phyloP scores from a whole-genome alignment of 805 yeast species.

The Kuraishia molischiana region DNA sequence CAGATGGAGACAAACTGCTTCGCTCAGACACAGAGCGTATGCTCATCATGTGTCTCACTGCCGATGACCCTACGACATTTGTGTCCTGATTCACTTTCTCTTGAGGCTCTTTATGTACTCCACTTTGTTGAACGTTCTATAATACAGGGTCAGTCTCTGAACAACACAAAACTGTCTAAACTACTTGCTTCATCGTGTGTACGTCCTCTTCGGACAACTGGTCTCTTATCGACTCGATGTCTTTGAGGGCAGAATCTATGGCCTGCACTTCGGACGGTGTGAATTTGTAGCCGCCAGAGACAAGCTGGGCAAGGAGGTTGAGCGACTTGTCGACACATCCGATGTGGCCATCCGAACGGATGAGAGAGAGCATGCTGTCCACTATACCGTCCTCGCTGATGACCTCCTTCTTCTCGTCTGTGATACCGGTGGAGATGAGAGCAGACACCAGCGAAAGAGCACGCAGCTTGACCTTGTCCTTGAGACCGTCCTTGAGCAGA shows the following conservation, averaged over 20 bases:
- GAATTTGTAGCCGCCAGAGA: conserved; percentile 34
- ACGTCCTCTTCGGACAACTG: conserved; percentile 47
- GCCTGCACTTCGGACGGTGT: conserved; percentile 27
- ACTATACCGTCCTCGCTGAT: conserved; percentile 27
- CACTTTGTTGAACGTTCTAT: conserved; percentile 24
- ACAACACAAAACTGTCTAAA: no score
- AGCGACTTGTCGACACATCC: conserved; percentile 50
- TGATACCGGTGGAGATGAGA: conserved; percentile 41
- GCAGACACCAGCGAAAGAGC: conserved; percentile 50
- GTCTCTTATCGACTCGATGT: conserved; percentile 32
- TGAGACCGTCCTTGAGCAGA: conserved; percentile 9
- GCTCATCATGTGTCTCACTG: conserved; percentile 18
- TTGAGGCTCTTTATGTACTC: conserved; percentile 18
- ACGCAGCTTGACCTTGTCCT: conserved; percentile 39
- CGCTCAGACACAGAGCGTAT: conserved; percentile 11
- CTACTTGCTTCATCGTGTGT: conserved; percentile 36
- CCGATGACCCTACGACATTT: conserved; percentile 39
- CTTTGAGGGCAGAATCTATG: conserved; percentile 25
- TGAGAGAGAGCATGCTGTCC: conserved; percentile 19
- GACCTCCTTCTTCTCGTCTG: conserved; percentile 26
- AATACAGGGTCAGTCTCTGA: conserved; percentile 3
- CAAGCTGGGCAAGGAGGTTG: conserved; percentile 36
- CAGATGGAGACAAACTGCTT: conserved; percentile 23
- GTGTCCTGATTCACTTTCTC: conserved; percentile 9
- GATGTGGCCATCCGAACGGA: conserved; percentile 27